A percentile compares a stretch with the other conserved stretches of the same genome.
These are phyloP conservation scores for Suhomyces bolitotheri DNA, from an alignment of 1,139 yeast genomes.

Conservation along the genomic window DNA sequence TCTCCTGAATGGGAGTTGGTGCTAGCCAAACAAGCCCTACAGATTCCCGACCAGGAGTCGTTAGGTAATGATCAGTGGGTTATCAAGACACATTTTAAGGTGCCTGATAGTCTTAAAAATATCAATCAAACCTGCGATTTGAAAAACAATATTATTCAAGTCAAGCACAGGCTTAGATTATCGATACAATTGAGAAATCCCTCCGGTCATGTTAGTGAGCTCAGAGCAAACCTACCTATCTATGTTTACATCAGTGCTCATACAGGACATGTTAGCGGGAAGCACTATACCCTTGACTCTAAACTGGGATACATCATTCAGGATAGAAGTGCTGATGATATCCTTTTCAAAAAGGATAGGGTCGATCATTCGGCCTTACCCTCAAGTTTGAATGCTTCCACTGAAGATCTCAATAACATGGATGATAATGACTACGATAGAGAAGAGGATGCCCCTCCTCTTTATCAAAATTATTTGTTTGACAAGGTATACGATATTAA, in stretches of 20 bases:
- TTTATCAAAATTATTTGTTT: conserved; percentile 39
- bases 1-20: conserved; percentile 48
- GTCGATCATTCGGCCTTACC: conserved; percentile 9
- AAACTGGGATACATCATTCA: conserved; percentile 50
- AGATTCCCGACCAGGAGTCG: conserved; percentile 27
- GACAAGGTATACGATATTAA: conserved; percentile 41
- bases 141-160: conserved; percentile 49
- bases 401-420: conserved; percentile 17
- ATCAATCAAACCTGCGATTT: conserved; percentile 61
- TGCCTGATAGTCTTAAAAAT: conserved; percentile 53
- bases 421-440: conserved; percentile 30
- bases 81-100: conserved; percentile 46
- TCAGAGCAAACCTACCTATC: conserved; percentile 68
- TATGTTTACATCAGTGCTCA: conserved; percentile 58
- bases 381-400: conserved; percentile 1
- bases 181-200: conserved; percentile 56
- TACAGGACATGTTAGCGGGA: conserved; percentile 50
- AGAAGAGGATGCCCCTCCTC: conserved; percentile 42
- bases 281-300: conserved; percentile 52
- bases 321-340: conserved; percentile 33
- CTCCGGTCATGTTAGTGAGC: conserved; percentile 66
- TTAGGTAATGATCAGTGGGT: conserved; percentile 51
- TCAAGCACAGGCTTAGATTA: conserved; percentile 61
- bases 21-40: conserved; percentile 32
- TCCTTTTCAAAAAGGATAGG: conserved; percentile 35